phyloP scores from a whole-genome alignment of 352 stramenopile genomes.

The Thalassiosira hispida region DNA sequence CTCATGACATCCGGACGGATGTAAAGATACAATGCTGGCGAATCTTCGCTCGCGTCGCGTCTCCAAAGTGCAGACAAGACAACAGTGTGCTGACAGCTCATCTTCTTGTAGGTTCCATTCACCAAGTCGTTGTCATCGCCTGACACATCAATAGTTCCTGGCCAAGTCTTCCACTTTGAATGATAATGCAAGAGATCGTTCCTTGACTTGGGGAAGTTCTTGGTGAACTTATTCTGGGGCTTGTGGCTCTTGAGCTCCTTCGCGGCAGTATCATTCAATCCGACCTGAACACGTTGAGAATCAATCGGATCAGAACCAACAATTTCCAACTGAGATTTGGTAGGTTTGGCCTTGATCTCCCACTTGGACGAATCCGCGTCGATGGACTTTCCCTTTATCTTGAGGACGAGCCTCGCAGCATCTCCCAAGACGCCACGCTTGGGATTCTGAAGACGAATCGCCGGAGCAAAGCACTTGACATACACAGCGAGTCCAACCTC shows the following conservation, averaged over 20 bases:
- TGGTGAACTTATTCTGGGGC: slow-evolving; percentile 27
- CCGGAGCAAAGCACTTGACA: slow-evolving; percentile 61
- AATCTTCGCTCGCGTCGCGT: slow-evolving; percentile 20
- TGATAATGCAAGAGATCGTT: slow-evolving; percentile 62
- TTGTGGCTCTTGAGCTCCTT: slow-evolving; percentile 37
- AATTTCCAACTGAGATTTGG: slow-evolving; percentile 45
- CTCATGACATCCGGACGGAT: slow-evolving; percentile 67
- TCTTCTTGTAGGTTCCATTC: slow-evolving; percentile 57
- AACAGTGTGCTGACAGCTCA: slow-evolving; percentile 55
- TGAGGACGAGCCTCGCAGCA: slow-evolving; percentile 51
- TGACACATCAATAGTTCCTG: slow-evolving; percentile 51
- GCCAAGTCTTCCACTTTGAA: slow-evolving; percentile 75
- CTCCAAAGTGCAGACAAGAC: slow-evolving; percentile 68
- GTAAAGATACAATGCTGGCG: slow-evolving; percentile 66
- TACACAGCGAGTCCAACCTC: slow-evolving; percentile 49
- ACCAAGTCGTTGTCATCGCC: slow-evolving; percentile 42
- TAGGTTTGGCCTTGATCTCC: slow-evolving; percentile 42
- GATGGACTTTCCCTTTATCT: slow-evolving; percentile 24
- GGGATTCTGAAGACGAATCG: slow-evolving; percentile 62
- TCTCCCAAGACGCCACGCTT: slow-evolving; percentile 54
- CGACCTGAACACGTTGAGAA: slow-evolving; percentile 55
- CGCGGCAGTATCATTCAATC: slow-evolving; percentile 50
- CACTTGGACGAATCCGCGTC: slow-evolving; percentile 36
- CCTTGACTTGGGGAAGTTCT: slow-evolving; percentile 55
- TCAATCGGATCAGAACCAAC: slow-evolving; percentile 41